Conservation (phyloP, 257 asterid species). For the Scutellaria galericulata region DNA sequence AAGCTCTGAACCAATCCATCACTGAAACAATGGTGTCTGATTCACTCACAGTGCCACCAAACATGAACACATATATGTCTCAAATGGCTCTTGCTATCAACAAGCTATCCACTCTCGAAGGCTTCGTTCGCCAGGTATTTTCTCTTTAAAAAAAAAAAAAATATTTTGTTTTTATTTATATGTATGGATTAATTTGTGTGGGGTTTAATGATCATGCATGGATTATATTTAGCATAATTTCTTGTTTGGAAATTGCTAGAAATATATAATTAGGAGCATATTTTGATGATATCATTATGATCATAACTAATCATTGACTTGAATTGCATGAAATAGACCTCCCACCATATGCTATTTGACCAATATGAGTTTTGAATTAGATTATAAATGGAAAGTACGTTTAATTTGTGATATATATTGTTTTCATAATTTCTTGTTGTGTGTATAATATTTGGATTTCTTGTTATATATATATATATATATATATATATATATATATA, state of each 20-base stretch:
- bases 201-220: no score
- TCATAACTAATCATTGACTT: constrained; percentile 38
- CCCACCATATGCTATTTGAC: constrained; percentile 28
- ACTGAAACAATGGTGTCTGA: constrained; percentile 57
- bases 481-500: background rate
- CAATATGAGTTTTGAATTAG: background rate
- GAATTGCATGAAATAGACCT: constrained; percentile 27
- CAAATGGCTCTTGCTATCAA: constrained; percentile 73
- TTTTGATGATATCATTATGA: constrained; percentile 30
- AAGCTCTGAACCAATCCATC: constrained; percentile 53
- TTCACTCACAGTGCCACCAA: constrained; percentile 51
- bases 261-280: constrained; percentile 20
- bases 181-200: no score
- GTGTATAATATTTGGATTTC: no score
- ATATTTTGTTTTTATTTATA: no score
- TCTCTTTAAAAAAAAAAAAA: no score
- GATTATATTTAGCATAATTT: no score
- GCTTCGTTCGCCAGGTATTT: constrained; percentile 59
- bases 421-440: background rate
- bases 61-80: constrained; percentile 58
- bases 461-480: no score
- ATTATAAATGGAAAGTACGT: background rate
- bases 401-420: background rate
- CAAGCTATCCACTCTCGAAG: constrained; percentile 64
- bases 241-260: no score